phyloP scores from a whole-genome alignment of 169 alveolate species.

The Plasmodium fragile region DNA sequence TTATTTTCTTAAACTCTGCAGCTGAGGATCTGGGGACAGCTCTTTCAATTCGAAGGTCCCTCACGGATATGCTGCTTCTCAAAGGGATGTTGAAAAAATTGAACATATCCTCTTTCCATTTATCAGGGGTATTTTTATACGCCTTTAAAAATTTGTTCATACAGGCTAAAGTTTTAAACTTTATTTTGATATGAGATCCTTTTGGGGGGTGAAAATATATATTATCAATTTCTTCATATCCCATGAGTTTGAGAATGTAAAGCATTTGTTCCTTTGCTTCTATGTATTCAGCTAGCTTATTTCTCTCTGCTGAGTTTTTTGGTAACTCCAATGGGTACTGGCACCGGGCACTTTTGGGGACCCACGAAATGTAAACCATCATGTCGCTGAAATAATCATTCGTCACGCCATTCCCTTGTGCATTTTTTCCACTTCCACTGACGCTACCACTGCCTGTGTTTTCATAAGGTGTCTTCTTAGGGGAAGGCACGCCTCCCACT shows the following conservation, averaged over 20 bases:
- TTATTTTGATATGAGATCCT: constrained; percentile 76
- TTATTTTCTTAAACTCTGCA: constrained; percentile 50
- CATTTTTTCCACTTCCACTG: background rate
- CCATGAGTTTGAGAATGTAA: constrained; percentile 49
- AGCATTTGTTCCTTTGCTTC: constrained; percentile 76
- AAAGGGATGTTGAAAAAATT: constrained; percentile 65
- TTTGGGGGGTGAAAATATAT: constrained; percentile 75
- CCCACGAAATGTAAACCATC: constrained; percentile 78
- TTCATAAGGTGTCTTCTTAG: constrained; percentile 15
- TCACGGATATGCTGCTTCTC: constrained; percentile 75
- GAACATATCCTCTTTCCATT: constrained; percentile 78
- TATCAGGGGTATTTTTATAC: constrained; percentile 71
- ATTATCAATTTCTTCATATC: constrained; percentile 65
- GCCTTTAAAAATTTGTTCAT: constrained; percentile 62
- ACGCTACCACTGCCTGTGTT: background rate
- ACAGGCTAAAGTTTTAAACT: constrained; percentile 42
- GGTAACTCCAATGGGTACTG: constrained; percentile 72
- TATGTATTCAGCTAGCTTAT: constrained; percentile 66
- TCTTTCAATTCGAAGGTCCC: constrained; percentile 71
- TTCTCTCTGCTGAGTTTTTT: constrained; percentile 71
- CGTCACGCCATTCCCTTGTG: background rate
- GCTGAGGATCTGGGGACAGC: constrained; percentile 71
- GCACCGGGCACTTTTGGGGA: constrained; percentile 77
- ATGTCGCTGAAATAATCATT: constrained; percentile 72
- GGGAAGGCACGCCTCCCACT: background rate